These are phyloP conservation scores for Fremontodendron californicum DNA, from an alignment of 345 rosid genomes.

Conservation along the genomic window DNA sequence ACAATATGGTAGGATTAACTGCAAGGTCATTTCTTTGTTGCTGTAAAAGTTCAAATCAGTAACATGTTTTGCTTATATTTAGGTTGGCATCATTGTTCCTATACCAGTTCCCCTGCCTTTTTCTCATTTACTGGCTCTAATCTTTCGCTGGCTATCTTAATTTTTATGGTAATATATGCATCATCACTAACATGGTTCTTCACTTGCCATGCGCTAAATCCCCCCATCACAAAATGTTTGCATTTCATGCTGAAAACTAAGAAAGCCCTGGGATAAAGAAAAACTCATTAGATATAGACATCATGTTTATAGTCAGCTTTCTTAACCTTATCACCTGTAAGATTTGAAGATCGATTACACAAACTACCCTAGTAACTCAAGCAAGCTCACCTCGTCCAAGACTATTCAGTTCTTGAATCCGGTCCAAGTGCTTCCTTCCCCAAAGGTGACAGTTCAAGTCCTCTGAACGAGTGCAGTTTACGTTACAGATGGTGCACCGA, in stretches of 20 bases:
- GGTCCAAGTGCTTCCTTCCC: constrained; percentile 9
- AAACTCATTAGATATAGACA: neutral
- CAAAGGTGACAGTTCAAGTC: constrained; percentile 8
- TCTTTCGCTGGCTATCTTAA: constrained; percentile 95
- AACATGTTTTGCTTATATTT: constrained; percentile 7
- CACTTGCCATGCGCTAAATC: neutral
- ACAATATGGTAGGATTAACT: neutral
- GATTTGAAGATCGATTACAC: neutral
- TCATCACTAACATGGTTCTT: neutral
- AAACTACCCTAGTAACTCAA: neutral
- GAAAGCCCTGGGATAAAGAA: no score
- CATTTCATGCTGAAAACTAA: no score
- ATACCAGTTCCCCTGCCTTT: constrained; percentile 97
- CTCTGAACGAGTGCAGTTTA: neutral
- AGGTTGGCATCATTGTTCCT: constrained; percentile 97
- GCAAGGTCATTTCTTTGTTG: neutral
- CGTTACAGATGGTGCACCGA: constrained; percentile 13
- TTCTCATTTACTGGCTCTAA: constrained; percentile 93
- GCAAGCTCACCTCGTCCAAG: neutral
- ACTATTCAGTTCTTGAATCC: neutral
- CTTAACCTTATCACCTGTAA: neutral
- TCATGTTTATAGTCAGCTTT: neutral
- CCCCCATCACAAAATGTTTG: no score
- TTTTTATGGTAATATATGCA: constrained; percentile 68
- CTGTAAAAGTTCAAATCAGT: neutral